Percentiles rank a stretch among this genome's conserved stretches.
phyloP scores from a whole-genome alignment of 371 early-diverging fungal genomes.

The Actinomucor elegans region DNA sequence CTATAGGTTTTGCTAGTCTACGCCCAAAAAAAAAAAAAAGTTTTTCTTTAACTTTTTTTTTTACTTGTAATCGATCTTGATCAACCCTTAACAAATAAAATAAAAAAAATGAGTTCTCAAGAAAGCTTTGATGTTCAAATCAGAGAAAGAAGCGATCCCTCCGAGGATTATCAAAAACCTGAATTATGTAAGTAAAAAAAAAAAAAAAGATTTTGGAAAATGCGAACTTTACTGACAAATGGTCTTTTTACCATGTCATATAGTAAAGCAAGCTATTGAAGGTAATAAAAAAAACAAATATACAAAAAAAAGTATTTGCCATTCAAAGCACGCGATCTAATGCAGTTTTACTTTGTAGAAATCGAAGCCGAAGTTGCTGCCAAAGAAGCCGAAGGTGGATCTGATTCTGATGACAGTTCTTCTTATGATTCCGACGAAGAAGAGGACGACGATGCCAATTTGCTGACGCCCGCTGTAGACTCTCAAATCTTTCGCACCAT shows the following conservation, averaged over 20 bases:
- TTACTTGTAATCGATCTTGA: no score
- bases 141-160: conserved; percentile 12
- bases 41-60: no score
- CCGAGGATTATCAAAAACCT: conserved; percentile 18
- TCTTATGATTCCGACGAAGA: conserved; percentile 42
- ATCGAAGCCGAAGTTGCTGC: conserved; percentile 25
- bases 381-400: not conserved
- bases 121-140: conserved; percentile 16
- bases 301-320: not conserved
- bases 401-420: conserved; percentile 10
- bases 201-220: not conserved
- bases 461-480: conserved; percentile 88
- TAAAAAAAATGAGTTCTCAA: no score
- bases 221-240: not conserved
- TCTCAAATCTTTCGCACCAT: conserved; percentile 91
- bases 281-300: not conserved
- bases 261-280: conserved; percentile 23
- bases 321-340: not conserved
- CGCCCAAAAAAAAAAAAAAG: no score
- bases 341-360: conserved; percentile 2
- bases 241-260: not conserved
- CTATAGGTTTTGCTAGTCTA: no score
- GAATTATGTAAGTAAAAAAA: conserved; percentile 25
- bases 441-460: conserved; percentile 88
- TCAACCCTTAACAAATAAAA: no score